Conservation (phyloP, 1,284 basidiomycete genomes). For the Cryptococcus sp. region DNA sequence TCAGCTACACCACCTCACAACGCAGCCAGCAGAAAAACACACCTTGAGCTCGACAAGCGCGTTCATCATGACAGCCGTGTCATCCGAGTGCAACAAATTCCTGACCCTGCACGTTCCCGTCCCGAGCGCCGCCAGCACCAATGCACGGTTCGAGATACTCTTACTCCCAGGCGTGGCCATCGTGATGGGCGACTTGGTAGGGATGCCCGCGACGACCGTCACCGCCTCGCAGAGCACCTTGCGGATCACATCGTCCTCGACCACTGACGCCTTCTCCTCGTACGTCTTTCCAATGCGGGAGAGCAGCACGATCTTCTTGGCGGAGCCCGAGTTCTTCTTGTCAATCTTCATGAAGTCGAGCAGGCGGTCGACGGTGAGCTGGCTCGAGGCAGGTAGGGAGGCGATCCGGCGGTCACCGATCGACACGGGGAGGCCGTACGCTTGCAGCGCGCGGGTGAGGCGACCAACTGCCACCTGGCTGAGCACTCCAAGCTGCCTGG, state of each 20-base stretch:
- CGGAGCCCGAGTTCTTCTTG: slow-evolving; percentile 89
- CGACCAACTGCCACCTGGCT: slow-evolving; percentile 86
- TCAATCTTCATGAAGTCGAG: slow-evolving; percentile 90
- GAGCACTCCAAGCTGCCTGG: slow-evolving; percentile 78
- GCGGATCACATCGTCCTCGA: slow-evolving; percentile 74
- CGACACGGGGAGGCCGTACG: slow-evolving; percentile 80
- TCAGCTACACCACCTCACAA: neutral
- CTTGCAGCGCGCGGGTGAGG: slow-evolving; percentile 74
- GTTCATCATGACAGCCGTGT: slow-evolving; percentile 99
- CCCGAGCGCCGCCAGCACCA: slow-evolving; percentile 89
- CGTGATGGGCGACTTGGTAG: slow-evolving; percentile 62
- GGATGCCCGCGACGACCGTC: slow-evolving; percentile 69
- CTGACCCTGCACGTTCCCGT: slow-evolving; percentile 81
- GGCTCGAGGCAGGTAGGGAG: slow-evolving; percentile 64
- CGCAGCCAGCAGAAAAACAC: slow-evolving; percentile 18
- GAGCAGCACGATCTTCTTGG: slow-evolving; percentile 92
- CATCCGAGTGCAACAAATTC: slow-evolving; percentile 93
- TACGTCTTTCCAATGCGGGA: slow-evolving; percentile 86
- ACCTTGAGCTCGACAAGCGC: slow-evolving; percentile 84
- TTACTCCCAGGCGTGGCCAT: slow-evolving; percentile 96
- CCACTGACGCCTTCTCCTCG: slow-evolving; percentile 85
- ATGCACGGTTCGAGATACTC: slow-evolving; percentile 92
- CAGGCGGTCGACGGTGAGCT: slow-evolving; percentile 74
- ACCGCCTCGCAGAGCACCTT: slow-evolving; percentile 75
- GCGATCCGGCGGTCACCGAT: slow-evolving; percentile 71